phyloP scores from a whole-genome alignment of 2,329 filamentous ascomycete species.

The Chaetomium olivaceum region DNA sequence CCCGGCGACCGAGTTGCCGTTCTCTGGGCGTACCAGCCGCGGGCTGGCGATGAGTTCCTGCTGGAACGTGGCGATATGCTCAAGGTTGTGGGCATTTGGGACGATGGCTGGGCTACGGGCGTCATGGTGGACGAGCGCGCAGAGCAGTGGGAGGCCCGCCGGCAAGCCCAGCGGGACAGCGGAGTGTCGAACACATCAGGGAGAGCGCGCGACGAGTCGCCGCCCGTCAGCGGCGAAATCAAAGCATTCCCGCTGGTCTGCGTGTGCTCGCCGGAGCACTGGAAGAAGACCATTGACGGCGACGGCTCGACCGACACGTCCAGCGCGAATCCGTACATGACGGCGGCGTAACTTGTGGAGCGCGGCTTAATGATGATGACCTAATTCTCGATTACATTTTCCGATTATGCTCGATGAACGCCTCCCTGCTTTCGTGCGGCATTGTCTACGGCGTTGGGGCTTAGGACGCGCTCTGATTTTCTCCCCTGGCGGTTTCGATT shows the following conservation, averaged over 20 bases:
- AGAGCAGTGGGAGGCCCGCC: constrained; percentile 82
- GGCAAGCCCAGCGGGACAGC: constrained; percentile 82
- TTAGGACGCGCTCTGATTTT: constrained; percentile 27
- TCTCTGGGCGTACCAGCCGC: constrained; percentile 95
- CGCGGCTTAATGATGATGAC: constrained; percentile 30
- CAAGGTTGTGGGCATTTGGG: constrained; percentile 97
- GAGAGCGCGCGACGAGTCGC: constrained; percentile 59
- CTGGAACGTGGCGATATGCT: constrained; percentile 96
- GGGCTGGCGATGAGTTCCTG: constrained; percentile 88
- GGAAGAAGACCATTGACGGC: constrained; percentile 94
- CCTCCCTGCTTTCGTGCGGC: constrained; percentile 31
- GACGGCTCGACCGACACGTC: constrained; percentile 71
- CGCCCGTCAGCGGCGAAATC: constrained; percentile 74
- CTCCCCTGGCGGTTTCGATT: constrained; percentile 27
- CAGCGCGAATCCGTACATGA: constrained; percentile 39
- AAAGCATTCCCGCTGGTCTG: constrained; percentile 98
- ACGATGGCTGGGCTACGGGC: constrained; percentile 97
- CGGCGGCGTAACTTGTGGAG: constrained; percentile 34
- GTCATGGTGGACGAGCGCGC: constrained; percentile 78
- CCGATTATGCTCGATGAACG: constrained; percentile 38
- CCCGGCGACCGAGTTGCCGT: constrained; percentile 86
- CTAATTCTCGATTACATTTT: constrained; percentile 32
- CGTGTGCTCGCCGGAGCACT: constrained; percentile 92
- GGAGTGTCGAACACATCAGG: constrained; percentile 83
- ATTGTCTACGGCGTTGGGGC: constrained; percentile 37